Evolutionary conservation across 1,284 basidiomycete genomes (phyloP), one percentile per base, ranked within the genome.

Genomic region (Cryptococcus floricola): DNA sequence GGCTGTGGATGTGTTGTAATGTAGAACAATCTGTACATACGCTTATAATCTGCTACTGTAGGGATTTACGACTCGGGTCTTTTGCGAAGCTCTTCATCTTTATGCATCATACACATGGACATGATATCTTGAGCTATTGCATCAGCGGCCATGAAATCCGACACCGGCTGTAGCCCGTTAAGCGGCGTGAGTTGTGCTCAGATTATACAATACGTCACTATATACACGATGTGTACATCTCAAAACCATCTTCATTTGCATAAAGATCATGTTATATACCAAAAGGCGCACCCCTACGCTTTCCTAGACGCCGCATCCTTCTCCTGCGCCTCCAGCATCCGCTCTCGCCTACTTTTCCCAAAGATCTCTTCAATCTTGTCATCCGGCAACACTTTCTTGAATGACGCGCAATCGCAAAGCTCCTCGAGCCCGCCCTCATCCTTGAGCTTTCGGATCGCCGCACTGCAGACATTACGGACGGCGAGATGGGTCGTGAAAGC

Each of bases 1-100:
- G 62, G 62, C 2, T 64, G 62, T 56, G 62, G 62, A 18, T 64
- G 62, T 49, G 41, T 61, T 34, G 52, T 64, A 51, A 64, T 61
- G 62, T 63, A 44, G 42, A 18, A 19, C 18, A 25, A 3, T 44
- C 10, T 25, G 42, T 12, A 44, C 18, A n/a, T 25, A 8, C 31
- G 0, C 31, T 34, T 34, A 34, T 34, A 34, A 34, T 34, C 31
- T 34, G 31, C 6, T 34, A 34, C 31, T 34, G 31, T 34, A 34
- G 31, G 31, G 31, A 1, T 10, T 34, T 2, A 6, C 1, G 6
- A 7, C 23, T 34, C 31, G 10, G 7, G 31, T 34, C 31, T 34
- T 34, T 34, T 34, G 10, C 31, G 31, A 3, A 34, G 31, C 31
- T 34, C 5, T 23, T 34, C 31, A 34, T 34, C 3, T 10, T 8